These are phyloP conservation scores for Colletotrichum sp. DNA, from an alignment of 2,329 filamentous ascomycete genomes.

Conservation along the genomic window DNA sequence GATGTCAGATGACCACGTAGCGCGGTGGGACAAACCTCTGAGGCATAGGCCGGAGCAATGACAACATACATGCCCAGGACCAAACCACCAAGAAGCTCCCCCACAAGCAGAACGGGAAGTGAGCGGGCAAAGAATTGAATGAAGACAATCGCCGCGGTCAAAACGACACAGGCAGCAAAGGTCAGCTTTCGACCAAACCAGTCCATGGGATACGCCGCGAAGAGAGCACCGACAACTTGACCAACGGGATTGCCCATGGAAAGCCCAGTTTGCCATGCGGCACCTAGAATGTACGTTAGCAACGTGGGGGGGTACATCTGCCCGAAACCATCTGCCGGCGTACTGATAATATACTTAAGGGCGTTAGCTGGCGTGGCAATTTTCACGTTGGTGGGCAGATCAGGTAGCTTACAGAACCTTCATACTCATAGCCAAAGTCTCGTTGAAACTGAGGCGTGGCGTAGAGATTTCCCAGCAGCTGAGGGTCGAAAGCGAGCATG, in stretches of 20 bases:
- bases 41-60: slow-evolving; percentile 63
- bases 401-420: slow-evolving; percentile 36
- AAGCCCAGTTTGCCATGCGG: slow-evolving; percentile 52
- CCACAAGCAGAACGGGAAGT: slow-evolving; percentile 60
- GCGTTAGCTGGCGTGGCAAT: neutral
- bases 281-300: slow-evolving; percentile 25
- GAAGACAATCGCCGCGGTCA: slow-evolving; percentile 61
- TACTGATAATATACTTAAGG: slow-evolving; percentile 38
- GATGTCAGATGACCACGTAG: slow-evolving; percentile 63
- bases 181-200: slow-evolving; percentile 49
- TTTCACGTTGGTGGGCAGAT: neutral
- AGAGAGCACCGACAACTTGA: slow-evolving; percentile 60
- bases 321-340: neutral
- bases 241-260: slow-evolving; percentile 62
- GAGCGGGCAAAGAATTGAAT: slow-evolving; percentile 67
- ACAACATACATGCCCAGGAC: slow-evolving; percentile 67
- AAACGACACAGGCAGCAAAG: slow-evolving; percentile 46
- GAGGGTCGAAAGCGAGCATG: slow-evolving; percentile 69
- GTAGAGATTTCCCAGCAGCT: slow-evolving; percentile 68
- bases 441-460: slow-evolving; percentile 61
- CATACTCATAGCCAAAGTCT: slow-evolving; percentile 59
- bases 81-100: slow-evolving; percentile 65
- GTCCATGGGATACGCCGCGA: slow-evolving; percentile 52
- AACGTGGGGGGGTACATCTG: neutral
- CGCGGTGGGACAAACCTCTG: slow-evolving; percentile 64